Evolutionary conservation across 139 green algal species (phyloP).

Genomic region (Picochlorum sp.): DNA sequence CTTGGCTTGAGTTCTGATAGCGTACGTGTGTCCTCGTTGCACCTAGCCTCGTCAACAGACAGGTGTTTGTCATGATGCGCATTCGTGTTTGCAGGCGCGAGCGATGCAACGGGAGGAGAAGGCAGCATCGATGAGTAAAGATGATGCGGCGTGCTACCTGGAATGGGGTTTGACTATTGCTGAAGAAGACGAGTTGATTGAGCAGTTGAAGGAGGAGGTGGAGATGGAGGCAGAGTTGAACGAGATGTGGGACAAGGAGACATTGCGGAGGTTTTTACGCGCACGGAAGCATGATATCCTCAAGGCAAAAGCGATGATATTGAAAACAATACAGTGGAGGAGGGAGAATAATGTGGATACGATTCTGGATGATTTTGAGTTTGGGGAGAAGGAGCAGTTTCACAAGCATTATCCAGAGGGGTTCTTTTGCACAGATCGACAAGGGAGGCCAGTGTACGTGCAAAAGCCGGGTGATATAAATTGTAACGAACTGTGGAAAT

Average conservation of each 20-base stretch:
- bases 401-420: constrained; percentile 4
- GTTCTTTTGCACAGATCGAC: constrained; percentile 10
- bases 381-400: constrained; percentile 18
- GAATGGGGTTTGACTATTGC: constrained; percentile 17
- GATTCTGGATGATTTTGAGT: constrained; percentile 74
- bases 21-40: not conserved
- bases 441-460: constrained; percentile 80
- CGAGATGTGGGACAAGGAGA: constrained; percentile 18
- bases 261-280: constrained; percentile 42
- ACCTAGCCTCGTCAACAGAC: not conserved
- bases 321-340: constrained; percentile 12
- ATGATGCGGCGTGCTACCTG: constrained; percentile 9
- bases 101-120: not conserved
- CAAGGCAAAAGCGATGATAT: constrained; percentile 39
- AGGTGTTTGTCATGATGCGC: not conserved
- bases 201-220: constrained; percentile 19
- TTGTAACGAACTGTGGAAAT: constrained; percentile 52
- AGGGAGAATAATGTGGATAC: constrained; percentile 40
- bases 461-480: constrained; percentile 79
- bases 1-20: constrained; percentile 2
- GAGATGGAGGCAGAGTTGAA: constrained; percentile 11
- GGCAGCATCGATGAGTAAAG: constrained; percentile 1
- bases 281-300: constrained; percentile 45
- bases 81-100: not conserved
- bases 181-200: constrained; percentile 22